phyloP scores from a whole-genome alignment of 2,329 filamentous ascomycete genomes.

The Apiospora marii region DNA sequence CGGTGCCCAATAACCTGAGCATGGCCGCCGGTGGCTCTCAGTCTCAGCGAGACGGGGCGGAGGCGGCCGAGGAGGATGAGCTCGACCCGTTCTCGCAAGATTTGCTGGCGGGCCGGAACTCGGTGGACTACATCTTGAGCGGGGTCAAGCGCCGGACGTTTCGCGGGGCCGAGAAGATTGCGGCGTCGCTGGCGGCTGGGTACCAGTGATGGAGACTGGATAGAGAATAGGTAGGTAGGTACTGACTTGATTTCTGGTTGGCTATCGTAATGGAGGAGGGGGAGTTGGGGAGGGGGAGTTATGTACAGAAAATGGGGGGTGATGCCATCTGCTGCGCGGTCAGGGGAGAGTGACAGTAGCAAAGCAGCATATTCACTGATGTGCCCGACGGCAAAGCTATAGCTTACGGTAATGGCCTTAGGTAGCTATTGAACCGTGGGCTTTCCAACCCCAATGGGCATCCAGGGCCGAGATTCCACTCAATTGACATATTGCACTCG shows the following conservation, averaged over 20 bases:
- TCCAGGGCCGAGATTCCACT: too few species aligned
- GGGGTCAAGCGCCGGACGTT: constrained; percentile 25
- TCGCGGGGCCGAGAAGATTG: constrained; percentile 17
- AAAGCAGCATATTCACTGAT: too few species aligned
- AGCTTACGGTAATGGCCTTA: too few species aligned
- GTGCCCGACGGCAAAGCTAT: too few species aligned
- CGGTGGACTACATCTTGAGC: constrained; percentile 17
- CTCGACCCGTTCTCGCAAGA: not conserved
- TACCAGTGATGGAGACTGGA: constrained; percentile 21
- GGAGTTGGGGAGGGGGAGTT: not conserved
- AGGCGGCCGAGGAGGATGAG: not conserved
- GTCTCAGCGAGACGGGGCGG: not conserved
- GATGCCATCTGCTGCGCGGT: too few species aligned
- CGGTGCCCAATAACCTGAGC: not conserved
- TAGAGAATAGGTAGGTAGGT: not conserved
- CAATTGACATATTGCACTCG: too few species aligned
- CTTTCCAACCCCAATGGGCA: too few species aligned
- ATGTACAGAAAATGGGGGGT: too few species aligned
- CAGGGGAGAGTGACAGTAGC: too few species aligned
- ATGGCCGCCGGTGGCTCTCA: not conserved
- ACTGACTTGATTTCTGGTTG: not conserved
- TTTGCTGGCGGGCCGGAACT: not conserved
- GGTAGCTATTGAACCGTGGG: too few species aligned
- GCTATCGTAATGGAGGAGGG: not conserved
- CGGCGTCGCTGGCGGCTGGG: constrained; percentile 28